phyloP scores from a whole-genome alignment of 2,329 filamentous ascomycete species.

The Simplicillium aogashimaense region DNA sequence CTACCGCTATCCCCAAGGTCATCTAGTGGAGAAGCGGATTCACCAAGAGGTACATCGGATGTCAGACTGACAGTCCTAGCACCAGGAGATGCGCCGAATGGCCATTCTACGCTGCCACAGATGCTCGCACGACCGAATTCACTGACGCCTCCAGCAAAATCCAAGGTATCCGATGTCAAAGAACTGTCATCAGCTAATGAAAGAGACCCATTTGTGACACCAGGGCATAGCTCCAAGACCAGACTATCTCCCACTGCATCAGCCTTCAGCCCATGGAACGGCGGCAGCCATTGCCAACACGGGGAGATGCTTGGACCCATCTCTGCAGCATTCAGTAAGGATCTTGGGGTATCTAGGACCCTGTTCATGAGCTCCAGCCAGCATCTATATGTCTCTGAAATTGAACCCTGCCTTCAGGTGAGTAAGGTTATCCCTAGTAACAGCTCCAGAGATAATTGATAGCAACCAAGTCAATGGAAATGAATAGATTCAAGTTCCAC shows the following conservation, averaged over 20 bases:
- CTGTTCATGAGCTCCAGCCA: slow-evolving; percentile 27
- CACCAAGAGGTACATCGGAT: not conserved
- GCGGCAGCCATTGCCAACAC: too few relatives aligned
- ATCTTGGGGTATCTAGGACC: slow-evolving; percentile 34
- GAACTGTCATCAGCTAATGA: slow-evolving; percentile 19
- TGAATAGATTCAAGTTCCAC: slow-evolving; percentile 20
- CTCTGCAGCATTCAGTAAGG: slow-evolving; percentile 30
- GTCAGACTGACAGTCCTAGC: slow-evolving; percentile 45
- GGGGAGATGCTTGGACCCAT: slow-evolving; percentile 11
- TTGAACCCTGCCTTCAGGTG: slow-evolving; percentile 36
- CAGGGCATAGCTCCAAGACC: slow-evolving; percentile 16
- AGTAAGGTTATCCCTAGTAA: slow-evolving; percentile 8
- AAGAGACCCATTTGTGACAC: slow-evolving; percentile 46
- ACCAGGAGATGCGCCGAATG: slow-evolving; percentile 15
- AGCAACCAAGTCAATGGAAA: slow-evolving; percentile 25
- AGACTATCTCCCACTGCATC: slow-evolving; percentile 56
- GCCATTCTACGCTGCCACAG: too few relatives aligned
- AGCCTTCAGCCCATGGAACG: slow-evolving; percentile 40
- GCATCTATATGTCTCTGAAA: slow-evolving; percentile 21
- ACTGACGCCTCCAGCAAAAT: too few relatives aligned
- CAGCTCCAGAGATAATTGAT: slow-evolving; percentile 7
- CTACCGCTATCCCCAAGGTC: not conserved
- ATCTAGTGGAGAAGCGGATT: not conserved
- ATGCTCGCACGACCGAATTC: too few relatives aligned
- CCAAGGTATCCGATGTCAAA: not conserved